Percentiles rank a stretch among this genome's conserved stretches.
phyloP scores from a whole-genome alignment of 2,329 filamentous ascomycete species.

The Diaporthe sp. region DNA sequence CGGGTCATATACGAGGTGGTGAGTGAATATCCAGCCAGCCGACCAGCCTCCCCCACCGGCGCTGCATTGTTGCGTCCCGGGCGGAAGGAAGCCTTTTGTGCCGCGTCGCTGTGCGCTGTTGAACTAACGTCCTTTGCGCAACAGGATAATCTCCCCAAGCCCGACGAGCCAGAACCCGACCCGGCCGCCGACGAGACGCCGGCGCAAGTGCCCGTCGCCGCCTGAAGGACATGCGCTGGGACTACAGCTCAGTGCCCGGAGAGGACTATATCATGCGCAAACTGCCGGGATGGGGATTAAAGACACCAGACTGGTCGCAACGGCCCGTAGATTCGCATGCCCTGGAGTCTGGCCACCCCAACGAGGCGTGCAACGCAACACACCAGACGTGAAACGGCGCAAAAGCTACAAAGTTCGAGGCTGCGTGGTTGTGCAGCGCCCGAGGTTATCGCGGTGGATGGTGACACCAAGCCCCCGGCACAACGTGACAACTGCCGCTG shows the following conservation, averaged over 20 bases:
- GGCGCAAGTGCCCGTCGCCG: conserved; percentile 56
- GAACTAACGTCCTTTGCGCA: conserved; percentile 7
- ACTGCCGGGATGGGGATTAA: too few relatives aligned
- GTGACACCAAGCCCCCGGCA: neutral
- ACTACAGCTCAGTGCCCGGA: neutral
- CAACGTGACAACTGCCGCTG: conserved; percentile 24
- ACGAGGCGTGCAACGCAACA: neutral
- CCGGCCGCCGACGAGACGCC: conserved; percentile 48
- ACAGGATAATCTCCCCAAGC: conserved; percentile 61
- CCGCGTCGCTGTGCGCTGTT: neutral
- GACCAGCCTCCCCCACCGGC: neutral
- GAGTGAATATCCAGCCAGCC: conserved; percentile 48
- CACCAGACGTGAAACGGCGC: neutral
- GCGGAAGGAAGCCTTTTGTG: neutral
- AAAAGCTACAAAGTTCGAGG: neutral
- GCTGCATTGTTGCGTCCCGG: neutral
- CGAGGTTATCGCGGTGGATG: neutral
- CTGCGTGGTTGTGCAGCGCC: neutral
- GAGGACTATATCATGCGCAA: neutral
- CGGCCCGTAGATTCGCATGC: neutral
- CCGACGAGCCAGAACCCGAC: conserved; percentile 53
- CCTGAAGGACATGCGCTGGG: conserved; percentile 47
- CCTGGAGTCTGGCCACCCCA: neutral
- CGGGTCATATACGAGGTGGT: conserved; percentile 92
- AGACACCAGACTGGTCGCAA: neutral